phyloP scores from a whole-genome alignment of 1,284 basidiomycete genomes.

The Pascua sp. region DNA sequence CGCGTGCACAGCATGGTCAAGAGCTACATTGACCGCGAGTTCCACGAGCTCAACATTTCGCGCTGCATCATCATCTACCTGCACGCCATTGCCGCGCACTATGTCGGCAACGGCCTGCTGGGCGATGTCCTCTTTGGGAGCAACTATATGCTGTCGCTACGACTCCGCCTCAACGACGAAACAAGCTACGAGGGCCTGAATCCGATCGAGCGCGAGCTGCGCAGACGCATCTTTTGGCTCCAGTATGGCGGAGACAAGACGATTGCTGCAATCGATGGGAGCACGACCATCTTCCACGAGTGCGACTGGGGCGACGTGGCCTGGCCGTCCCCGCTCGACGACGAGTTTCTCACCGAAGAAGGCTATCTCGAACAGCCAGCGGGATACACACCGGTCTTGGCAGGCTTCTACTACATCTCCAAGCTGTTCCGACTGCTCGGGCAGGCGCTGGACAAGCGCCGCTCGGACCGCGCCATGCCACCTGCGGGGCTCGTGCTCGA shows the following conservation, averaged over 20 bases:
- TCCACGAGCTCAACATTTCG: slow-evolving; percentile 14
- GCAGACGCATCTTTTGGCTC: slow-evolving; percentile 77
- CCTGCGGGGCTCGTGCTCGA: slow-evolving; percentile 38
- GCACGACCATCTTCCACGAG: slow-evolving; percentile 74
- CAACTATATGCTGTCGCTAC: slow-evolving; percentile 16
- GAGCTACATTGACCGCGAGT: slow-evolving; percentile 18
- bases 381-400: slow-evolving; percentile 74
- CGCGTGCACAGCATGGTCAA: slow-evolving; percentile 19
- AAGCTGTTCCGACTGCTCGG: slow-evolving; percentile 61
- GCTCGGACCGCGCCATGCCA: slow-evolving; percentile 31
- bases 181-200: slow-evolving; percentile 15
- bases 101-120: slow-evolving; percentile 6
- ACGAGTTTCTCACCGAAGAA: slow-evolving; percentile 63
- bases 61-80: slow-evolving; percentile 26
- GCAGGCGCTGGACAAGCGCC: slow-evolving; percentile 35
- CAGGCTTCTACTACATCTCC: slow-evolving; percentile 78
- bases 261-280: slow-evolving; percentile 69
- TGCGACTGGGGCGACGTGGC: slow-evolving; percentile 61
- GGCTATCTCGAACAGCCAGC: slow-evolving; percentile 75
- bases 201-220: slow-evolving; percentile 76
- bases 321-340: slow-evolving; percentile 38
- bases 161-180: slow-evolving; percentile 76
- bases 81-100: slow-evolving; percentile 9
- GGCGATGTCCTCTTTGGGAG: slow-evolving; percentile 4
- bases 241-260: slow-evolving; percentile 83